These are phyloP conservation scores for Carex arenaria DNA, from an alignment of 202 grass and related monocot species.

Conservation along the genomic window DNA sequence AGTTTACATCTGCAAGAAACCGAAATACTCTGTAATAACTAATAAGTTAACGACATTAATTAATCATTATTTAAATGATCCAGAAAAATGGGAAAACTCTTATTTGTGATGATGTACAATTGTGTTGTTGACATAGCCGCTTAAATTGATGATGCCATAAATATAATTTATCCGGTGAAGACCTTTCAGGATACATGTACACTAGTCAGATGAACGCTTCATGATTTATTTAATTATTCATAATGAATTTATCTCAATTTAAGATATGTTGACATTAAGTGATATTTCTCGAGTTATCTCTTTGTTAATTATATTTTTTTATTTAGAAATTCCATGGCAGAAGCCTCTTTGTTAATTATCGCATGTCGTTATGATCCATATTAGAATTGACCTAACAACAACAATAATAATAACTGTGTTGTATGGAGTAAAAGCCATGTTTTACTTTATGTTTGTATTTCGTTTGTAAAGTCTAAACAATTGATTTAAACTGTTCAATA, in stretches of 20 bases:
- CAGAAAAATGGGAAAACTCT: background rate
- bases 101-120: background rate
- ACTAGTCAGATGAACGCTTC: background rate
- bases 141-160: background rate
- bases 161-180: background rate
- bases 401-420: too few species aligned
- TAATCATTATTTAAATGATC: background rate
- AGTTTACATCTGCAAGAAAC: background rate
- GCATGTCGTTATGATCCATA: too few species aligned
- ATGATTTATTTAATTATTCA: background rate
- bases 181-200: background rate
- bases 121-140: background rate
- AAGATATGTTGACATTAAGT: background rate
- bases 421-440: too few species aligned
- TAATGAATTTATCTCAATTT: background rate
- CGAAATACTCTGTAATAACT: background rate
- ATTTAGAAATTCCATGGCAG: too few species aligned
- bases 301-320: too few species aligned
- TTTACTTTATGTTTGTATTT: too few species aligned
- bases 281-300: background rate
- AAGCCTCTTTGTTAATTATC: too few species aligned
- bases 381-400: background rate
- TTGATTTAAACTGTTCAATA: too few species aligned
- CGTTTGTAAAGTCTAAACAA: too few species aligned
- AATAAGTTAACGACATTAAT: background rate